Evolutionary conservation across 2,329 filamentous ascomycete genomes (phyloP).

Genomic region (Erysiphe neolycopersici): DNA sequence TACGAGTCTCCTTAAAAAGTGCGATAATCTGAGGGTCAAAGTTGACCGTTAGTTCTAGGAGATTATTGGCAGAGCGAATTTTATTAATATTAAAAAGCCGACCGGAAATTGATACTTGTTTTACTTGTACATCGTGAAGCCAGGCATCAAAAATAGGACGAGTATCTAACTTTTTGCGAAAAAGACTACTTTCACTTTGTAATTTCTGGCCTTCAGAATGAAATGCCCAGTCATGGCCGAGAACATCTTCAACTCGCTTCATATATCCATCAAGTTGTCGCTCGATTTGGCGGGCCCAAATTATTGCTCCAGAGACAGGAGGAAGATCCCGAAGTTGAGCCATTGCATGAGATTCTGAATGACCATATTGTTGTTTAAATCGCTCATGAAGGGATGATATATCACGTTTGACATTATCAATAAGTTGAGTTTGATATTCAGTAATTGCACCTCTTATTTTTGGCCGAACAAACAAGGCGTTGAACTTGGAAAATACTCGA

Average conservation of each 20-base stretch:
- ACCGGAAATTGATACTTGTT: conserved; percentile 76
- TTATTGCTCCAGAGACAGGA: conserved; percentile 86
- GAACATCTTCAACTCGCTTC: conserved; percentile 95
- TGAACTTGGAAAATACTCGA: conserved; percentile 98
- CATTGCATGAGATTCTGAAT: conserved; percentile 96
- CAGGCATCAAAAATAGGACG: conserved; percentile 86
- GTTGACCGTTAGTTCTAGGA: conserved; percentile 72
- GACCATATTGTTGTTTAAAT: conserved; percentile 96
- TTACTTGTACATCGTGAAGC: conserved; percentile 67
- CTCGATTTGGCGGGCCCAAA: conserved; percentile 94
- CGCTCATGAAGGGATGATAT: conserved; percentile 83
- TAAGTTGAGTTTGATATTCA: conserved; percentile 92
- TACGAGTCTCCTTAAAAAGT: conserved; percentile 93
- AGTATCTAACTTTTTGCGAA: conserved; percentile 89
- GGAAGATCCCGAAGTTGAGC: conserved; percentile 86
- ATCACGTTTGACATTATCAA: conserved; percentile 92
- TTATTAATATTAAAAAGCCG: conserved; percentile 73
- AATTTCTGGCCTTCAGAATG: conserved; percentile 90
- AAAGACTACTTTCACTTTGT: conserved; percentile 70
- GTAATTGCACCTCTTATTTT: conserved; percentile 96
- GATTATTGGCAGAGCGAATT: conserved; percentile 73
- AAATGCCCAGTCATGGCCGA: conserved; percentile 81
- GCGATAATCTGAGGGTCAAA: conserved; percentile 95
- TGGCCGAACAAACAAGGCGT: conserved; percentile 90
- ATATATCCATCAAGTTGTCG: conserved; percentile 88